Conservation (phyloP, 2,329 filamentous ascomycete species). For the Trichoderma koningiopsis region DNA sequence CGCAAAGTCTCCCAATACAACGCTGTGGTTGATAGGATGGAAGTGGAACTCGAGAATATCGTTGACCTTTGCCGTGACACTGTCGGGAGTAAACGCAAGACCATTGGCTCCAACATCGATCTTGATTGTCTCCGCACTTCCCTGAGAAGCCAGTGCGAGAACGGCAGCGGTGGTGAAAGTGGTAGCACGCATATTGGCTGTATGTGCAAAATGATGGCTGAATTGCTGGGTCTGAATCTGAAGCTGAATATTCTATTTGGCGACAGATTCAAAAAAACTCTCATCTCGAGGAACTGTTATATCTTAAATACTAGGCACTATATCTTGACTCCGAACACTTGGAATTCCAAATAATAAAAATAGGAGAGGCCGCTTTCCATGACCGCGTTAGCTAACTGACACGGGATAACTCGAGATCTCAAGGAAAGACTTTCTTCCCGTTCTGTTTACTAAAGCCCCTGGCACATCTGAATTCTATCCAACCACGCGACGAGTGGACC, state of each 20-base stretch:
- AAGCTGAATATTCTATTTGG: neutral
- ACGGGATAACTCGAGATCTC: conserved; percentile 2
- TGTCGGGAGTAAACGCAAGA: conserved; percentile 13
- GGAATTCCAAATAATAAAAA: conserved; percentile 12
- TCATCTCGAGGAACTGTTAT: neutral
- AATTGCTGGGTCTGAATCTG: neutral
- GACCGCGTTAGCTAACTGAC: neutral
- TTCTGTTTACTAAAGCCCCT: neutral
- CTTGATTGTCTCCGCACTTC: conserved; percentile 6
- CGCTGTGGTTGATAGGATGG: conserved; percentile 8
- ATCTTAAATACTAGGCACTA: neutral
- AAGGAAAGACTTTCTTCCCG: conserved; percentile 17
- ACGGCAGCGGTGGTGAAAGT: neutral
- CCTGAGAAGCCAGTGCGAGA: conserved; percentile 45
- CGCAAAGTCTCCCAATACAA: conserved; percentile 19
- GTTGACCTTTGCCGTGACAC: neutral
- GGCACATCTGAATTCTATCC: neutral
- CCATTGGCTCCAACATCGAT: conserved; percentile 21
- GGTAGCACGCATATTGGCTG: conserved; percentile 5
- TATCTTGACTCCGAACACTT: neutral
- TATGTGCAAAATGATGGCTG: neutral
- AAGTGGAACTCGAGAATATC: conserved; percentile 22
- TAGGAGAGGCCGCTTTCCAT: neutral
- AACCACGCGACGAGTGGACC: conserved; percentile 8
- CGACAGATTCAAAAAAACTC: neutral